A percentile compares a stretch with the other conserved stretches of the same genome.
Evolutionary conservation across 768 basidiomycete species (phyloP).

Genomic region (Boletus patriciae): DNA sequence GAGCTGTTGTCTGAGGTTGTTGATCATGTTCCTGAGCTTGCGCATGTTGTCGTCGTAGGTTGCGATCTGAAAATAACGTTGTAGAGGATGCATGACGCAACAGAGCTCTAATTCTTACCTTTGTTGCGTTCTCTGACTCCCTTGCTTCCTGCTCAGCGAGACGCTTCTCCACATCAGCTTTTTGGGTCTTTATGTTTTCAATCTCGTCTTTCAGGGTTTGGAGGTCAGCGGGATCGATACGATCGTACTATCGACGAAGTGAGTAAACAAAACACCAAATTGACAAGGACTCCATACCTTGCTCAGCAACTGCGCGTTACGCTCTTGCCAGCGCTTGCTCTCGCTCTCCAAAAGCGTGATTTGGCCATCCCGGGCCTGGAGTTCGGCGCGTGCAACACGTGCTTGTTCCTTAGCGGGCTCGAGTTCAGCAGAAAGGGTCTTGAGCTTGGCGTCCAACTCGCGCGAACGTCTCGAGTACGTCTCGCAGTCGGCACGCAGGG

Average conservation of each 20-base stretch:
- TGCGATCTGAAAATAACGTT: conserved; percentile 35
- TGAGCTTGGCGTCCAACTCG: conserved; percentile 65
- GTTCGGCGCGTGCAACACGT: conserved; percentile 64
- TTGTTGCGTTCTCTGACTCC: conserved; percentile 28
- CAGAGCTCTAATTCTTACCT: conserved; percentile 26
- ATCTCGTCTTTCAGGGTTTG: conserved; percentile 77
- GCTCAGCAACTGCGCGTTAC: conserved; percentile 74
- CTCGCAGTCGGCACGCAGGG: conserved; percentile 75
- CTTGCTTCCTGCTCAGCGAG: conserved; percentile 33
- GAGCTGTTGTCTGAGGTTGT: conserved; percentile 28
- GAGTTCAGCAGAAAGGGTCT: conserved; percentile 57
- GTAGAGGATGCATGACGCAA: not conserved
- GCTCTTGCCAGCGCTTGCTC: conserved; percentile 79
- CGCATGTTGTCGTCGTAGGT: conserved; percentile 45
- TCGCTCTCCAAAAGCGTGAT: conserved; percentile 73
- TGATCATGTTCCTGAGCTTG: conserved; percentile 31
- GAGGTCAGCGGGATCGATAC: conserved; percentile 83
- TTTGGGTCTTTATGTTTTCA: conserved; percentile 48
- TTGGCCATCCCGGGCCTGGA: conserved; percentile 68
- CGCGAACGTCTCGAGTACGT: conserved; percentile 64
- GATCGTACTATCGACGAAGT: conserved; percentile 61
- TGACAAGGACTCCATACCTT: conserved; percentile 52
- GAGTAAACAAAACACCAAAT: not conserved
- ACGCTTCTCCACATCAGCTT: conserved; percentile 35
- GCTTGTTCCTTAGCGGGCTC: conserved; percentile 75